A percentile compares a stretch with the other conserved stretches of the same genome.
Conservation (phyloP, 805 yeast genomes). For the Ogataea methanolica region DNA sequence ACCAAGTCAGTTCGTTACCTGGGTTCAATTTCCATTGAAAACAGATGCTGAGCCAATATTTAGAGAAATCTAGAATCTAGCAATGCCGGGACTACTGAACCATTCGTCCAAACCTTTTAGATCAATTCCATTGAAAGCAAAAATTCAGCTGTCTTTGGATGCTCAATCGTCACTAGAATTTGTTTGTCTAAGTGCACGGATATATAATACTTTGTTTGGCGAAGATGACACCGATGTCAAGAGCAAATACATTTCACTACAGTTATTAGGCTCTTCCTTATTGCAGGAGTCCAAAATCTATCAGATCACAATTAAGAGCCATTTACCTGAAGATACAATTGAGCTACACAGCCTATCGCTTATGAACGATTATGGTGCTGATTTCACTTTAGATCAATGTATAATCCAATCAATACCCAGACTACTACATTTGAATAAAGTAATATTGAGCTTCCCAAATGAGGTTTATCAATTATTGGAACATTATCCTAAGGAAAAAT, state of each 20-base stretch:
- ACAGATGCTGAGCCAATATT: too few relatives aligned
- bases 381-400: constrained; percentile 40
- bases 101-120: background rate
- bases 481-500: constrained; percentile 29
- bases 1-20: too few relatives aligned
- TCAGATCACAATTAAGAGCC: constrained; percentile 28
- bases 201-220: constrained; percentile 9
- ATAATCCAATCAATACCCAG: constrained; percentile 32
- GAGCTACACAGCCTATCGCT: constrained; percentile 36
- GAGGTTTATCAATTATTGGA: constrained; percentile 42
- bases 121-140: constrained; percentile 9
- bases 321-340: constrained; percentile 28
- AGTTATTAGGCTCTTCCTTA: constrained; percentile 21
- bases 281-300: constrained; percentile 29
- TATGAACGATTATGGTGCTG: constrained; percentile 30
- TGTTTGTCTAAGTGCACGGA: constrained; percentile 13
- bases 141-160: constrained; percentile 17
- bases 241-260: constrained; percentile 14
- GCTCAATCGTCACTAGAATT: constrained; percentile 16
- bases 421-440: constrained; percentile 29
- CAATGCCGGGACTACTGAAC: too few relatives aligned
- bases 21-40: too few relatives aligned
- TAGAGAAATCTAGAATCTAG: too few relatives aligned
- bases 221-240: constrained; percentile 1
- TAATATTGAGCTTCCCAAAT: constrained; percentile 40